phyloP scores from a whole-genome alignment of 257 asterid genomes.

The Solanum chmielewskii region DNA sequence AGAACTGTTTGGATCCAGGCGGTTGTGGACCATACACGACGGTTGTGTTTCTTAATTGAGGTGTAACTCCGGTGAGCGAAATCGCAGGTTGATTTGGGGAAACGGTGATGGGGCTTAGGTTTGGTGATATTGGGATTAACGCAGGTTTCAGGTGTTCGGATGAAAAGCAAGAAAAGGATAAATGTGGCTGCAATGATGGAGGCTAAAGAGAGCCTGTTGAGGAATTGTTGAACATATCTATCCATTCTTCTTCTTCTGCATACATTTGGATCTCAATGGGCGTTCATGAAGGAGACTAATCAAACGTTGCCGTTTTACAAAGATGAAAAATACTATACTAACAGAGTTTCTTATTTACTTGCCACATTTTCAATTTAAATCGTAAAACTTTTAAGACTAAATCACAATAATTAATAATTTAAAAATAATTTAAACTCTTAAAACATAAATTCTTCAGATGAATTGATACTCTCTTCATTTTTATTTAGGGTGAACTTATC shows the following conservation, averaged over 20 bases:
- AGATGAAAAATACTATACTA: neutral
- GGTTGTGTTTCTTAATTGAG: constrained; percentile 55
- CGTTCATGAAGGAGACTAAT: neutral
- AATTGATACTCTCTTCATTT: neutral
- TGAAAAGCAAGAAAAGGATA: constrained; percentile 36
- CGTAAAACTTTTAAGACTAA: neutral
- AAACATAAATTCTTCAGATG: no score
- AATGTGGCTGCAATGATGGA: constrained; percentile 47
- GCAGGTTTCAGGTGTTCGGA: constrained; percentile 63
- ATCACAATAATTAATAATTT: no score
- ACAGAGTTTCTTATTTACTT: no score
- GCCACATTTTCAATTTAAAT: neutral
- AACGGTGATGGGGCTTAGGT: constrained; percentile 46
- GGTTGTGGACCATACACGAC: constrained; percentile 68
- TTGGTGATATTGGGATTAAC: constrained; percentile 27
- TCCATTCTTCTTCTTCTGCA: constrained; percentile 34
- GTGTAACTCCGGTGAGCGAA: constrained; percentile 49
- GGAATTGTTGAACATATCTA: constrained; percentile 48
- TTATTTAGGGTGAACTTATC: no score
- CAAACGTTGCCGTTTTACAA: neutral
- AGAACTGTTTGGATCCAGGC: constrained; percentile 51
- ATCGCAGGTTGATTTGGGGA: constrained; percentile 87
- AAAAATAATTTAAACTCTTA: no score
- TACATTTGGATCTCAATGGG: neutral
- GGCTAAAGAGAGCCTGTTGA: constrained; percentile 52